Evolutionary conservation across 2,329 filamentous ascomycete genomes (phyloP).

Genomic region (Fonsecaea monophora): DNA sequence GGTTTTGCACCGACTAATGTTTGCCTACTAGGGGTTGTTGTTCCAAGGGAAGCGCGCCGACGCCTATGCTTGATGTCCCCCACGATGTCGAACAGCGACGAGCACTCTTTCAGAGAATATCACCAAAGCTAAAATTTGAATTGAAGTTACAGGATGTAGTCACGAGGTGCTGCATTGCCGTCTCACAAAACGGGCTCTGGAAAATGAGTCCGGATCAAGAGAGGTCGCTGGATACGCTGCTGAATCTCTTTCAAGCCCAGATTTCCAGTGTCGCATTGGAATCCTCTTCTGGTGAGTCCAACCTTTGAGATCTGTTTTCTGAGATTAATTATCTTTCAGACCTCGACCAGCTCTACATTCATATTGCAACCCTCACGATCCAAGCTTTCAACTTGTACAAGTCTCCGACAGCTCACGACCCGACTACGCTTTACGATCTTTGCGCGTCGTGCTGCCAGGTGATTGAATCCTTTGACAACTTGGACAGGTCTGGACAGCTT

Average conservation of each 20-base stretch:
- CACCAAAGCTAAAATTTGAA: slow-evolving; percentile 46
- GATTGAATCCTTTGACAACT: slow-evolving; percentile 31
- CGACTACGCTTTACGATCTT: slow-evolving; percentile 31
- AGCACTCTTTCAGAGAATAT: slow-evolving; percentile 46
- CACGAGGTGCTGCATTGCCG: slow-evolving; percentile 46
- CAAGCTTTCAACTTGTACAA: slow-evolving; percentile 34
- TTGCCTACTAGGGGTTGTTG: slow-evolving; percentile 45
- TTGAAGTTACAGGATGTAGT: slow-evolving; percentile 49
- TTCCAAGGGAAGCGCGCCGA: slow-evolving; percentile 49
- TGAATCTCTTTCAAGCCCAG: slow-evolving; percentile 48
- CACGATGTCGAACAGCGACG: slow-evolving; percentile 48
- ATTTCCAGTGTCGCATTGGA: slow-evolving; percentile 48
- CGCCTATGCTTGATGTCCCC: slow-evolving; percentile 45
- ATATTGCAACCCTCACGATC: slow-evolving; percentile 25
- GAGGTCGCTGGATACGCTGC: slow-evolving; percentile 46
- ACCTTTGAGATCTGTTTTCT: neutral
- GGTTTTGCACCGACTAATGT: slow-evolving; percentile 10
- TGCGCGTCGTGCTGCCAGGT: slow-evolving; percentile 31
- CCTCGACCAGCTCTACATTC: slow-evolving; percentile 24
- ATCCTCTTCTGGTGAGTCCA: slow-evolving; percentile 42
- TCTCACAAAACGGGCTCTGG: slow-evolving; percentile 49
- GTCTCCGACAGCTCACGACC: slow-evolving; percentile 29
- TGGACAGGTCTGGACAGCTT: slow-evolving; percentile 29
- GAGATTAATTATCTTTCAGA: slow-evolving; percentile 11
- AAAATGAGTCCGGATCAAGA: slow-evolving; percentile 50